phyloP scores from a whole-genome alignment of 805 yeast species.

The Metschnikowia borealis region DNA sequence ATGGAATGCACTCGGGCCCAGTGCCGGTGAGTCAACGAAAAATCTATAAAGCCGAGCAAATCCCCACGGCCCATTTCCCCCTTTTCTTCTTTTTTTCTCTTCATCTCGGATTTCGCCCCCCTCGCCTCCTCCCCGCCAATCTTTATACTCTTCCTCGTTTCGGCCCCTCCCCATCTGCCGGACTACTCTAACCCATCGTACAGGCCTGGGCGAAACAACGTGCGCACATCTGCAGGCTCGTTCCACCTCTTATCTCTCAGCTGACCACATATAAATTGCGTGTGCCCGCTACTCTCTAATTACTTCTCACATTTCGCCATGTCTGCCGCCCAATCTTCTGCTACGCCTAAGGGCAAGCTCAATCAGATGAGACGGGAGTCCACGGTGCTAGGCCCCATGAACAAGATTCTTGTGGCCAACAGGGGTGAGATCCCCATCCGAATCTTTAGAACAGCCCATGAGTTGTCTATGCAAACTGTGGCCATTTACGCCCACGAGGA shows the following conservation, averaged over 20 bases:
- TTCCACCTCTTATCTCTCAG: slow-evolving; percentile 2
- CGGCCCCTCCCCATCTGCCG: background rate
- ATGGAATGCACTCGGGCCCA: background rate
- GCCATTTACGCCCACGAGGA: slow-evolving; percentile 97
- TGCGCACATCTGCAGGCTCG: slow-evolving; percentile 3
- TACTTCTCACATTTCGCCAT: background rate
- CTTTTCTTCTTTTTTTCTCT: background rate
- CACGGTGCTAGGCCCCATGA: slow-evolving; percentile 43
- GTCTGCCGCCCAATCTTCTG: background rate
- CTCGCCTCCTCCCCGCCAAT: background rate
- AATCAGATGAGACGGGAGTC: slow-evolving; percentile 41
- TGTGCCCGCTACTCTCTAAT: background rate
- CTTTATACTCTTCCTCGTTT: background rate
- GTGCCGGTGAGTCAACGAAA: background rate
- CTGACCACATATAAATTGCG: background rate
- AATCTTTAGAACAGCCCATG: slow-evolving; percentile 97
- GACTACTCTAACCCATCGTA: slow-evolving; percentile 1
- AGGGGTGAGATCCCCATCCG: slow-evolving; percentile 83
- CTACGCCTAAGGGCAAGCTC: slow-evolving; percentile 20
- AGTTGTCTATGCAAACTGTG: slow-evolving; percentile 92
- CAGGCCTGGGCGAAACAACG: slow-evolving; percentile 1
- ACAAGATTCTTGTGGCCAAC: slow-evolving; percentile 74
- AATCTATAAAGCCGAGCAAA: background rate
- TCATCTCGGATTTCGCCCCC: background rate
- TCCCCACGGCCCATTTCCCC: background rate